Evolutionary conservation across 805 yeast species (phyloP), one percentile per base, ranked within the genome.

Genomic region (Babjeviella inositovora): DNA sequence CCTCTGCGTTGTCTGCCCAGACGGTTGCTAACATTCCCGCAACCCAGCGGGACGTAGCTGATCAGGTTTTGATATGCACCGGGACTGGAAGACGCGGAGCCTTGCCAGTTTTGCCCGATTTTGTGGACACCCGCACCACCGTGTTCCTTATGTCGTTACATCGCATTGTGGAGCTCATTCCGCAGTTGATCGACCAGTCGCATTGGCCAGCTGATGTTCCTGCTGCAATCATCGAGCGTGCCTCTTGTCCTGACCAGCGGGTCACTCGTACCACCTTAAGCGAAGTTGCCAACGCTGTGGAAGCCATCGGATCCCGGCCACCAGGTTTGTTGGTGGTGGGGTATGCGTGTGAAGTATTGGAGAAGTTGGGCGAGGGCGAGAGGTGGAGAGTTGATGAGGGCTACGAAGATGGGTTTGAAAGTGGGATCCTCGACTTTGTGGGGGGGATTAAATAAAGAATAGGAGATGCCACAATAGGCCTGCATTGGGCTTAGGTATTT

Each of bases 21-120:
- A 72, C 81, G 9, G 59, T 70, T 20, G 72, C 94, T 0, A 62
- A 68, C 23, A 80, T 85, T 18, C 92, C 96, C 2, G 84, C 92
- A 5, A 87, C 97, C 0, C 95, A 85, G 39, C 57, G 97, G 31
- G 90, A 76, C 19, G 81, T 80, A 2, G 79, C 93, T 3, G 96
- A 85, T 45, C 96, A 87, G 49, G 82, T 87, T 4, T 59, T 87
- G 26, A 70, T 87, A 13, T 82, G 95, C 46, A 87, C 97, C 0
- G 97, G 97, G 3, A 84, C 94, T 0, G 96, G 95, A 1, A 68
- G 90, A 26, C 69, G 74, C 17, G 97, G 96, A 5, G 72, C 70
- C 4, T 43, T 80, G 23, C 95, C 94, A 2, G 56, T 57, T 23
- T 49, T 80, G 9, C 96, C 97, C 1, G 75, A 67, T 23, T 85